These are phyloP conservation scores for Ganoderma sp. DNA, from an alignment of 1,284 basidiomycete genomes.

Conservation along the genomic window DNA sequence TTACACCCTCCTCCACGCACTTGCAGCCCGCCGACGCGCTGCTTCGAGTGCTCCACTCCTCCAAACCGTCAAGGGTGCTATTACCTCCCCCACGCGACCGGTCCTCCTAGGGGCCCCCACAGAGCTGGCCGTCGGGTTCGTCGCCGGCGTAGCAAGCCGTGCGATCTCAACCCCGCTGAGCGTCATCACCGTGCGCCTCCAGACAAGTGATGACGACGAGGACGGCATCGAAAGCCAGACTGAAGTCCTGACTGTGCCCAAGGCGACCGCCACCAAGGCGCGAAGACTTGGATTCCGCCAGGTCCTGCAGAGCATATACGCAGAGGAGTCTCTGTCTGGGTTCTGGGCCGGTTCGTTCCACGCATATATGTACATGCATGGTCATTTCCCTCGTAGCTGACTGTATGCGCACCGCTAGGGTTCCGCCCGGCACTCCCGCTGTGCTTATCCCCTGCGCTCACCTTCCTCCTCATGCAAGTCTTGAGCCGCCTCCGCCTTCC, in stretches of 20 bases:
- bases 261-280: background rate
- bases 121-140: constrained; percentile 57
- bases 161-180: constrained; percentile 59
- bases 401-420: constrained; percentile 41
- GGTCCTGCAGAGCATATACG: constrained; percentile 51
- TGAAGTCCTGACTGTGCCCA: too few relatives aligned
- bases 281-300: constrained; percentile 20
- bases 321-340: constrained; percentile 52
- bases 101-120: constrained; percentile 44
- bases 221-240: constrained; percentile 27
- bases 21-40: constrained; percentile 33
- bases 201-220: constrained; percentile 46
- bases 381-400: background rate
- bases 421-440: constrained; percentile 56
- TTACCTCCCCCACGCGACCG: constrained; percentile 27
- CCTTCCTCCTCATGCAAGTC: constrained; percentile 59
- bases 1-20: constrained; percentile 41
- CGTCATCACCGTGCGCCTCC: constrained; percentile 56
- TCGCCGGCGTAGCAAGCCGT: constrained; percentile 60
- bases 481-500: constrained; percentile 45
- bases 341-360: constrained; percentile 57
- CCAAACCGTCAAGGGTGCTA: constrained; percentile 22
- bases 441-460: constrained; percentile 61
- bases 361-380: background rate
- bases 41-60: constrained; percentile 15